phyloP scores from a whole-genome alignment of 2,329 filamentous ascomycete genomes.

The Fusarium neocosmosporiellum region DNA sequence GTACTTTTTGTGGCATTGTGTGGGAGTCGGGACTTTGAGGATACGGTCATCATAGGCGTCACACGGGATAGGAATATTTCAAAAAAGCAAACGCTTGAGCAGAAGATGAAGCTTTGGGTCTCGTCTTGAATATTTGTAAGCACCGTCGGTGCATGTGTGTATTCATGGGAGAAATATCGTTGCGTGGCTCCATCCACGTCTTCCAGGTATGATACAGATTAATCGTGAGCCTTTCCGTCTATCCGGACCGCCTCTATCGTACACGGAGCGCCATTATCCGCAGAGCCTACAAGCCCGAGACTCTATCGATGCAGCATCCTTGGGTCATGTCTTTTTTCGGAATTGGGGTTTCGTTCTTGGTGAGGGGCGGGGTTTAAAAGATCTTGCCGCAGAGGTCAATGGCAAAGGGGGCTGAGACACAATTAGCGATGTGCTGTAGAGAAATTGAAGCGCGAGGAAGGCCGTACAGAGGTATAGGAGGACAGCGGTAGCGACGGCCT shows the following conservation, averaged over 20 bases:
- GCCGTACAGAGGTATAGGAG: conserved; percentile 81
- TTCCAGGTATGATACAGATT: conserved; percentile 40
- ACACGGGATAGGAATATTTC: conserved; percentile 30
- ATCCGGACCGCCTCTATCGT: conserved; percentile 39
- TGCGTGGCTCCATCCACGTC: conserved; percentile 29
- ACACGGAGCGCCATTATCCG: conserved; percentile 34
- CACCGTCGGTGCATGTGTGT: conserved; percentile 3
- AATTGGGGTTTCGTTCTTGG: not conserved
- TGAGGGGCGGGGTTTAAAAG: conserved; percentile 47
- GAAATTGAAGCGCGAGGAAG: not conserved
- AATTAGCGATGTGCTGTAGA: conserved; percentile 13
- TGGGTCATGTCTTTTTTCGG: not conserved
- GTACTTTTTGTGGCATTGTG: conserved; percentile 35
- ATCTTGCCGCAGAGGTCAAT: conserved; percentile 63
- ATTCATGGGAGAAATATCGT: conserved; percentile 24
- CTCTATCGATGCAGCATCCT: conserved; percentile 12
- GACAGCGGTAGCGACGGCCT: conserved; percentile 72
- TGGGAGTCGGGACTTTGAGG: conserved; percentile 34
- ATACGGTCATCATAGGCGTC: conserved; percentile 37
- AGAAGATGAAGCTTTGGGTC: conserved; percentile 13
- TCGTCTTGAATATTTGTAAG: not conserved
- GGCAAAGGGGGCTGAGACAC: conserved; percentile 64
- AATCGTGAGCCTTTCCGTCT: conserved; percentile 37
- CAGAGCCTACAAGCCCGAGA: conserved; percentile 11
- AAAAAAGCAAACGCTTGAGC: conserved; percentile 12